Evolutionary conservation across 2,329 filamentous ascomycete species (phyloP), one percentile per base, ranked within the genome.

Genomic region (Aureobasidium sp.): DNA sequence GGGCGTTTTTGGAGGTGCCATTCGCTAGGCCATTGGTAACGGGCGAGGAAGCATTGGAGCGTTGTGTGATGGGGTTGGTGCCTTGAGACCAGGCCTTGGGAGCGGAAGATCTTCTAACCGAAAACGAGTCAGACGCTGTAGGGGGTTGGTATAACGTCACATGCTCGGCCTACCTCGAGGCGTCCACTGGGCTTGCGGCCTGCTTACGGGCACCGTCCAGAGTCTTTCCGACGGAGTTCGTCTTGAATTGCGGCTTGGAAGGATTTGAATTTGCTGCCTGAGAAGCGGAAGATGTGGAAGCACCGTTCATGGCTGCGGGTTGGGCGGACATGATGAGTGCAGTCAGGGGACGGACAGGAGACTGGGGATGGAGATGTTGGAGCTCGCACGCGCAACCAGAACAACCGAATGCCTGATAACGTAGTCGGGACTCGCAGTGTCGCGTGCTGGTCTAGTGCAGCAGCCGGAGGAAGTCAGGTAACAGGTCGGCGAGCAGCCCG

Each of bases 1-100:
- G 59, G 60, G 66, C 14, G n/a, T 17, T 68, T 60, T 74, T 73
- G 44, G 72, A 14, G 45, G 53, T 47, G n/a, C 64, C 65, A 63
- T 71, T 73, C 66, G 76, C 74, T 64, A 75, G 77, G 67, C 83
- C 84, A 76, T 86, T 86, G 65, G 79, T 76, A 63, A 79, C 76
- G 63, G 73, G 70, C 58, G 76, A 71, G 63, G 74, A 75, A 15
- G 48, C 19, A 29, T 79, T 76, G 49, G 79, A 71, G 67, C 82
- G 80, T 67, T 85, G 82, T 22, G 82, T 84, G 70, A 85, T 81
- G 48, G 83, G 82, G 70, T 86, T 86, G 62, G 80, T 79, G 68
- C 82, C 82, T 69, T 81, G 77, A 53, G 79, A 78, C 84, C 84
- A 87, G 69, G 82, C 82, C 72, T 82, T 85, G 66, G 80, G 81